Base-by-base conservation (phyloP, 2,329 filamentous ascomycete genomes). In the Colletotrichum acutatum region DNA sequence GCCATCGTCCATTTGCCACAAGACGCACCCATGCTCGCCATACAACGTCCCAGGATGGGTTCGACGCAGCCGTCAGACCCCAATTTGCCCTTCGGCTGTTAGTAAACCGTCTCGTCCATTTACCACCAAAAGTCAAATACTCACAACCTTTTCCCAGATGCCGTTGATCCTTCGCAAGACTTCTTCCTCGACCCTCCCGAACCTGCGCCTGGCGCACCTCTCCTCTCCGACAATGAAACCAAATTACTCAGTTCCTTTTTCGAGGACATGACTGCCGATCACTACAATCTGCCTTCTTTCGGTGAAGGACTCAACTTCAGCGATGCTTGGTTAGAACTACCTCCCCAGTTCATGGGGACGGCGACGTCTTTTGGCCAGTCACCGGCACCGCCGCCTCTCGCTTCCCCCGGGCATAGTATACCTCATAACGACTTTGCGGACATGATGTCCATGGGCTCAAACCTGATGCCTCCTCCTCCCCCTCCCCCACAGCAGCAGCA, bases 11-110 rank as follows among this genome's bases (percentile, higher is more conserved):
- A 60, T 56, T 71, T 58, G 60, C 60, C 67, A 73, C 72, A 79
- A 78, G 77, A 80, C 84, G 86, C 84, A 85, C 83, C 81, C 85
- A 90, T 90, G 89, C 87, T 90, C 78, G 87, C 85, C 78, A 81
- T 88, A 82, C 86, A 87, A 80, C 85, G 82, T 85, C 86, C 85
- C 80, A 89, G 84, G 80, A 91, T 91, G 89, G 88, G 84, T 87
- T 88, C 88, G 83, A 86, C 84, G 83, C 87, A 87, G 83, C 86
- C 86, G 80, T 84, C 87, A 78, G 86, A 90, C 77, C 83, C 86
- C 69, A 85, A 88, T 75, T 83, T 89, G 79, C 89, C 90, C 49
- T 93, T 93, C 86, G 92, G 91, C 78, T 93, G 91, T 93, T 87
- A 77, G 91, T 88, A 59, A 64, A 64, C 54, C 66, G 52, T 22